Evolutionary conservation across 495 filamentous ascomycete species (phyloP), one percentile per base, ranked within the genome.

Genomic region (Immersiella caudata): DNA sequence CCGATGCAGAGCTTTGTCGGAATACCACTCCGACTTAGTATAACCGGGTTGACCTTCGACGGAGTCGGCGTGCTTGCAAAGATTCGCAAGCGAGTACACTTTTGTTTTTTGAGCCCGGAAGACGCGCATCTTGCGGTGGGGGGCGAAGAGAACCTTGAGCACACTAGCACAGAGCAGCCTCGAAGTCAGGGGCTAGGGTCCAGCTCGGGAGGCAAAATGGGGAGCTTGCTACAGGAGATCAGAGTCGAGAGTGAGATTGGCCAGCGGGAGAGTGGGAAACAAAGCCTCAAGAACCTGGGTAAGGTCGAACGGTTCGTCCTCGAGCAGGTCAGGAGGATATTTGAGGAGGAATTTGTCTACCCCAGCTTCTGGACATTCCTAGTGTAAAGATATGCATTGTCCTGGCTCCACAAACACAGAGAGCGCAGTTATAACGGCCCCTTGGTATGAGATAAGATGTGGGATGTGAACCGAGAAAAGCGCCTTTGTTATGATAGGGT

Each of bases 331-430:
- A 88, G 94, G 66, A 86, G 93, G 65, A 97, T 98, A 66, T 98
- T 99, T 73, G 95, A 99, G 79, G 95, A 97, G 74, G 95, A 99
- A 77, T 91, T 99, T 76, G 94, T 99, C 24, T 99, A 94, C 80
- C 95, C 95, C 49, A 97, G 93, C 76, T 98, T 93, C 79, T 97
- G 94, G 93, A 99, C 94, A 1, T 97, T 98, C 75, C 80, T 99
- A 66, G 88, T 99, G 9, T 97, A 27, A 6, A 20, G 22, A 7
- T 27, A 7, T 40, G 40, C 6, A 46, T 46, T 5, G 40, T 2
- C 6, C 16, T 18, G 11, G 40, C 5, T 5, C 33, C 33, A 6
- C 6, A 36, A 6, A 36, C 33, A 36, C 12, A 12, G 6, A 36
- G 5, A 12, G 12, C 12, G 12, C 33, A 27, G n/a, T n/a, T n/a